Conservation (phyloP, 768 basidiomycete genomes). For the Paxillus rubicundulus region DNA sequence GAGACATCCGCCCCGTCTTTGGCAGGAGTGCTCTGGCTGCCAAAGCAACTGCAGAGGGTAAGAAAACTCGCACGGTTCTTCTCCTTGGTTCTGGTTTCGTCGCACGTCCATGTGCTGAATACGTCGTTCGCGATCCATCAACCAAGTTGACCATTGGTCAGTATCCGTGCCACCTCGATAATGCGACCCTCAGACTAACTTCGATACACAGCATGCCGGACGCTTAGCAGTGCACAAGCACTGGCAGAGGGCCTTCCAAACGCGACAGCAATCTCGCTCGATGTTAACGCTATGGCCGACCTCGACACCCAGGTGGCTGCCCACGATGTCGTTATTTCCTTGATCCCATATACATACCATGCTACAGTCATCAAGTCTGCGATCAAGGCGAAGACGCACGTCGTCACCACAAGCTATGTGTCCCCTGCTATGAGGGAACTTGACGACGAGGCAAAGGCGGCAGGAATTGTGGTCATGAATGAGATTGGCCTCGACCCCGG, state of each 20-base stretch:
- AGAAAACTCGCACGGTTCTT: slow-evolving; percentile 62
- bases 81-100: slow-evolving; percentile 95
- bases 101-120: slow-evolving; percentile 94
- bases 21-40: slow-evolving; percentile 57
- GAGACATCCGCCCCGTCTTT: slow-evolving; percentile 70
- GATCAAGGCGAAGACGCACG: slow-evolving; percentile 79
- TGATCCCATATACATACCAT: slow-evolving; percentile 95
- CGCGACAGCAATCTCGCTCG: slow-evolving; percentile 74
- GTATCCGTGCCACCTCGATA: slow-evolving; percentile 16
- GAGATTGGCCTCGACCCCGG: slow-evolving; percentile 98
- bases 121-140: slow-evolving; percentile 74
- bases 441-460: slow-evolving; percentile 74
- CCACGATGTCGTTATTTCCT: slow-evolving; percentile 91
- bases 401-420: slow-evolving; percentile 96
- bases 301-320: slow-evolving; percentile 80
- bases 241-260: slow-evolving; percentile 67
- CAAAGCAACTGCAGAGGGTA: slow-evolving; percentile 43
- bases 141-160: slow-evolving; percentile 85
- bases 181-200: slow-evolving; percentile 1
- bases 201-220: slow-evolving; percentile 71
- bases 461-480: slow-evolving; percentile 93
- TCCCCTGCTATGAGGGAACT: slow-evolving; percentile 88
- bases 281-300: slow-evolving; percentile 66
- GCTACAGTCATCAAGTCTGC: slow-evolving; percentile 86
- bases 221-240: slow-evolving; percentile 69